phyloP scores from a whole-genome alignment of 1,284 basidiomycete genomes.

The Leccinum laetum region DNA sequence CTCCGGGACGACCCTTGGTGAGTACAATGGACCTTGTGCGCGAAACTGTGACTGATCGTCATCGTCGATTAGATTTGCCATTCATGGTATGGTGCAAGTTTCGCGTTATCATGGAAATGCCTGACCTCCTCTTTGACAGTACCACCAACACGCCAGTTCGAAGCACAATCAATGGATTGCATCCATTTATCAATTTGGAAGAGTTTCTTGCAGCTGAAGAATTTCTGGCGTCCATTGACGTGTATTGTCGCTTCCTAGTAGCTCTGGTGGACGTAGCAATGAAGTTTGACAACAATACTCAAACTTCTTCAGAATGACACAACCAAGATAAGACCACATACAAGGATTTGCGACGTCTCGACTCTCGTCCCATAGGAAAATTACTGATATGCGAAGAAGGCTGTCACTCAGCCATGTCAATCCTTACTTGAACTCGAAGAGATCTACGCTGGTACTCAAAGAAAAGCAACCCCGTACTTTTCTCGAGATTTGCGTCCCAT shows the following conservation, averaged over 20 bases:
- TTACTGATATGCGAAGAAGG: slow-evolving; percentile 55
- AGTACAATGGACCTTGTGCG: neutral
- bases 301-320: slow-evolving; percentile 43
- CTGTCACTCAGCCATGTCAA: neutral
- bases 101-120: too few relatives aligned
- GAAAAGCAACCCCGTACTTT: slow-evolving; percentile 50
- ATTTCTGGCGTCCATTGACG: slow-evolving; percentile 40
- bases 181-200: slow-evolving; percentile 41
- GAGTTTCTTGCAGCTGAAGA: slow-evolving; percentile 45
- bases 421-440: slow-evolving; percentile 55
- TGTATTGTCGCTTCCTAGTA: slow-evolving; percentile 38
- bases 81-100: slow-evolving; percentile 40
- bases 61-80: slow-evolving; percentile 48
- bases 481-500: slow-evolving; percentile 47
- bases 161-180: slow-evolving; percentile 34
- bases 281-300: slow-evolving; percentile 50
- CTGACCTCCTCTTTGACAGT: too few relatives aligned
- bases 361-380: slow-evolving; percentile 49
- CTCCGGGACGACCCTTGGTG: slow-evolving; percentile 30
- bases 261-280: slow-evolving; percentile 41
- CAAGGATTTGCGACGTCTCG: slow-evolving; percentile 44
- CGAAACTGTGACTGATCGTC: neutral
- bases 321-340: slow-evolving; percentile 23
- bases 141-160: slow-evolving; percentile 51
- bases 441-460: slow-evolving; percentile 68